phyloP scores from a whole-genome alignment of 2,329 filamentous ascomycete species.

The Trichoderma sp. region DNA sequence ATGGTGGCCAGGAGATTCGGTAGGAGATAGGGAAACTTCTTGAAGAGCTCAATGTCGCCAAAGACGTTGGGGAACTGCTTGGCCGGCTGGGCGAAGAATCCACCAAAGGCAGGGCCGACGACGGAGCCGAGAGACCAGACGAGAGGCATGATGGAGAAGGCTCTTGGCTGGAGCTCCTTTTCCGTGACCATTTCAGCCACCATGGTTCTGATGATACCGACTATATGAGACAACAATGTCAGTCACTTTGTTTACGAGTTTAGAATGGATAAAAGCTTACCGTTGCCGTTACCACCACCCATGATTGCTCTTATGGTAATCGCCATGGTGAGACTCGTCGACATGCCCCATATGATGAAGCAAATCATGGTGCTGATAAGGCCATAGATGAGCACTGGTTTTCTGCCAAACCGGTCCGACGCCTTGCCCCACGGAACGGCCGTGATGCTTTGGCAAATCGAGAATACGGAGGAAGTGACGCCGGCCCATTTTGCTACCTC shows the following conservation, averaged over 20 bases:
- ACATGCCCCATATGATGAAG: constrained; percentile 82
- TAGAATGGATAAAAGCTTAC: constrained; percentile 41
- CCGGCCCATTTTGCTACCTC: constrained; percentile 82
- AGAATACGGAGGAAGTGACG: constrained; percentile 71
- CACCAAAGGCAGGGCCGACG: constrained; percentile 85
- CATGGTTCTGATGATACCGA: constrained; percentile 89
- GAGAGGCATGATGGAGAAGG: constrained; percentile 92
- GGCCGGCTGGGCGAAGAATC: constrained; percentile 79
- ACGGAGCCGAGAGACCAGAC: constrained; percentile 86
- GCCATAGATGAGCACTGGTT: constrained; percentile 75
- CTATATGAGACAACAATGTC: constrained; percentile 40
- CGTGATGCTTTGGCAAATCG: constrained; percentile 69
- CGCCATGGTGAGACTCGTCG: constrained; percentile 76
- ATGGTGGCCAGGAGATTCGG: constrained; percentile 78
- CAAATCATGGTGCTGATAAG: constrained; percentile 78
- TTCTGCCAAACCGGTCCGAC: constrained; percentile 79
- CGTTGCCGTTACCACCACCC: constrained; percentile 84
- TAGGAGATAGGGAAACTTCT: constrained; percentile 76
- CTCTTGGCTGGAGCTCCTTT: constrained; percentile 80
- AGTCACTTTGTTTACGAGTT: not conserved
- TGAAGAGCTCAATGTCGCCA: constrained; percentile 66
- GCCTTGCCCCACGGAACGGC: constrained; percentile 75
- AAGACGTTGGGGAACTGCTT: constrained; percentile 73
- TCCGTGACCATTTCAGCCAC: constrained; percentile 92
- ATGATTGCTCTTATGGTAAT: constrained; percentile 75